These are phyloP conservation scores for Mycena venus DNA, from an alignment of 768 basidiomycete genomes.

Conservation along the genomic window DNA sequence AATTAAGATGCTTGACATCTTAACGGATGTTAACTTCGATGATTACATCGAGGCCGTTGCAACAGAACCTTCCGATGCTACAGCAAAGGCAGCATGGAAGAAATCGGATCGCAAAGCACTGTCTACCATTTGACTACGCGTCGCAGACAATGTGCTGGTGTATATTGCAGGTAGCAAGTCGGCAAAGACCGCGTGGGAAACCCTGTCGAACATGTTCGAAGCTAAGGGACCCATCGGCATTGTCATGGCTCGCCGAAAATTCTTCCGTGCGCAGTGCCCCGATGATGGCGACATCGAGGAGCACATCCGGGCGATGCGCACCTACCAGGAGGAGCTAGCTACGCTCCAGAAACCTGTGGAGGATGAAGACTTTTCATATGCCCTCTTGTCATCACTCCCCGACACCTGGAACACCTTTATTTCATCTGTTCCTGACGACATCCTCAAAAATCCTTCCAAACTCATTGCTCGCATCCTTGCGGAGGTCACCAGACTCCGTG, in stretches of 20 bases:
- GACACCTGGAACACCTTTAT: conserved; percentile 50
- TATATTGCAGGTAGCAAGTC: conserved; percentile 31
- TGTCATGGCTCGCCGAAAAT: conserved; percentile 34
- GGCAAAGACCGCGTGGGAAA: conserved; percentile 37
- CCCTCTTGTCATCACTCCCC: conserved; percentile 47
- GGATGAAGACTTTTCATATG: too few relatives aligned
- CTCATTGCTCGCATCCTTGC: conserved; percentile 39
- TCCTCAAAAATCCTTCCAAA: conserved; percentile 27
- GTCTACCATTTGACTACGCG: conserved; percentile 39
- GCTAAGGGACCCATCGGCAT: conserved; percentile 38
- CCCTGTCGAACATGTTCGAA: conserved; percentile 39
- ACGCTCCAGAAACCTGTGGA: too few relatives aligned
- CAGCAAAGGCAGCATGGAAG: too few relatives aligned
- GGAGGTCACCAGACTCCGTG: conserved; percentile 28
- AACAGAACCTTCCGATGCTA: too few relatives aligned
- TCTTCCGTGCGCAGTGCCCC: conserved; percentile 34
- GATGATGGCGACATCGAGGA: conserved; percentile 44
- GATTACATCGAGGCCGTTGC: too few relatives aligned
- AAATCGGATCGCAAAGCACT: too few relatives aligned
- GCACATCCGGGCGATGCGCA: conserved; percentile 40
- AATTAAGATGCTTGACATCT: too few relatives aligned
- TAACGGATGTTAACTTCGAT: too few relatives aligned
- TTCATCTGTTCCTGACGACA: conserved; percentile 28
- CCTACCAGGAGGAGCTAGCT: too few relatives aligned
- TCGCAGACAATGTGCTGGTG: conserved; percentile 38